Percentiles rank a stretch among this genome's conserved stretches.
These are phyloP conservation scores for Paramarasmius palmivorus DNA, from an alignment of 1,284 basidiomycete genomes.

Conservation along the genomic window DNA sequence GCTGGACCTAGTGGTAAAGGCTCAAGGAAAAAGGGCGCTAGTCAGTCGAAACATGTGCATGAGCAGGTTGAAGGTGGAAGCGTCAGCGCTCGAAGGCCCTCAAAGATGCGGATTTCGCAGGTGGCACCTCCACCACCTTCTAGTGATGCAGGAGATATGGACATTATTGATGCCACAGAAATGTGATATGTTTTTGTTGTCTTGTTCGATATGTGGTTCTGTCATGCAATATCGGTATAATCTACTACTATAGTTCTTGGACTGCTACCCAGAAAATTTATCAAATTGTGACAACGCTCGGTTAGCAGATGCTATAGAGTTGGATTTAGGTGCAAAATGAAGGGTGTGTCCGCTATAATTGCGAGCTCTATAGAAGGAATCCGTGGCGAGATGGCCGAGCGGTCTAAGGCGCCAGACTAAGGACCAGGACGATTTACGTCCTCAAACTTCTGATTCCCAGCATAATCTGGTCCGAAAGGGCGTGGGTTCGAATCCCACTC, in stretches of 20 bases:
- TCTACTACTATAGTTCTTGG: no score
- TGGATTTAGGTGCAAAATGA: no score
- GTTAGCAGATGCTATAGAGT: no score
- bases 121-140: constrained; percentile 40
- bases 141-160: constrained; percentile 48
- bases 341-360: no score
- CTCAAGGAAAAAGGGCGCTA: not conserved
- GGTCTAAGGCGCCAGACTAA: constrained; percentile 86
- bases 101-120: constrained; percentile 52
- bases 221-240: no score
- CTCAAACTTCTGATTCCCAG: no score
- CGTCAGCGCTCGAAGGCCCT: constrained; percentile 41
- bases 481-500: constrained; percentile 46
- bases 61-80: constrained; percentile 33
- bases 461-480: constrained; percentile 19
- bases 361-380: no score
- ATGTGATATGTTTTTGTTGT: constrained; percentile 8
- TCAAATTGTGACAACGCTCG: no score
- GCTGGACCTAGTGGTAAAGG: constrained; percentile 23
- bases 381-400: constrained; percentile 86
- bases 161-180: constrained; percentile 29
- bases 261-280: no score
- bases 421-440: constrained; percentile 30
- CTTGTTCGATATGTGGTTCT: not conserved
- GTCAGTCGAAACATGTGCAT: constrained; percentile 45